Conservation (phyloP, 352 stramenopile species). For the Globisporangium lucens region DNA sequence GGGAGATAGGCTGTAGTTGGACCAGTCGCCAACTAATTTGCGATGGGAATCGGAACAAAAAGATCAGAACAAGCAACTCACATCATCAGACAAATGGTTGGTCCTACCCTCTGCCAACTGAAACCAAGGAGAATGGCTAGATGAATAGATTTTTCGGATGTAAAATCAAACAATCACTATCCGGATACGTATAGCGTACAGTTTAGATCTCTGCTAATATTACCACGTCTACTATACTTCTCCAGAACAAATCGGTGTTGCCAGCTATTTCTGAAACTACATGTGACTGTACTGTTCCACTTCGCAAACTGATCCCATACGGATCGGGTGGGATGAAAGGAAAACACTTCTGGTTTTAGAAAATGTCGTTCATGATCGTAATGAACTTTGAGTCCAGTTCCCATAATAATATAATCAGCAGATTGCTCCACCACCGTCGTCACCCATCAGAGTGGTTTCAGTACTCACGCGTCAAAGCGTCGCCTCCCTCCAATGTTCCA, state of each 20-base stretch:
- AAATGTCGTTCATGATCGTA: no score
- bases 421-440: neutral
- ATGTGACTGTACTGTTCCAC: neutral
- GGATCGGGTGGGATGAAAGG: neutral
- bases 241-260: neutral
- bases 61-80: neutral
- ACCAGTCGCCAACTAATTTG: neutral
- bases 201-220: no score
- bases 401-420: neutral
- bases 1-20: neutral
- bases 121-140: neutral
- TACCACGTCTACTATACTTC: no score
- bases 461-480: neutral
- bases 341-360: neutral
- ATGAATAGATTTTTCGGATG: neutral
- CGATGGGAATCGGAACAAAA: neutral
- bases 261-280: neutral
- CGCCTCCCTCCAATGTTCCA: neutral
- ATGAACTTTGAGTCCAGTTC: neutral
- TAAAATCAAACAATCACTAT: no score
- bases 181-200: no score
- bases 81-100: neutral
- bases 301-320: neutral
- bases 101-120: neutral
- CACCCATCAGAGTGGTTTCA: neutral